These are phyloP conservation scores for Tylopilus sp. DNA, from an alignment of 768 basidiomycete genomes.

Conservation along the genomic window DNA sequence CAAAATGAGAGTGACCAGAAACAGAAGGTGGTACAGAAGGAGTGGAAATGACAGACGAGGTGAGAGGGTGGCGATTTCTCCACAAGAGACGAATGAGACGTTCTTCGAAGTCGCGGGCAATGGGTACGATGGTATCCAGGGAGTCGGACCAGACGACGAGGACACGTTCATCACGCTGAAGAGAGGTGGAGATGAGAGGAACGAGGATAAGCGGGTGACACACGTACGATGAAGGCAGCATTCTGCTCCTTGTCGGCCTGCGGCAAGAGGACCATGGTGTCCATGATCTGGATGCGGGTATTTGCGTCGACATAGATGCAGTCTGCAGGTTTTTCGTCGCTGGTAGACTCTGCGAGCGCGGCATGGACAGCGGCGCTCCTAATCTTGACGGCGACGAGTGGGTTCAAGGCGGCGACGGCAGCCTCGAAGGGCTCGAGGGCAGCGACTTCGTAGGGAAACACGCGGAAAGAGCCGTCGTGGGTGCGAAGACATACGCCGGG, in stretches of 20 bases:
- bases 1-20: conserved; percentile 36
- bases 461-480: conserved; percentile 45
- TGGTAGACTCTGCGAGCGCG: conserved; percentile 39
- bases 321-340: conserved; percentile 25
- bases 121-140: conserved; percentile 66
- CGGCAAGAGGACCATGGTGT: conserved; percentile 73
- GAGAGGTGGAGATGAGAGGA: not conserved
- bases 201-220: not conserved
- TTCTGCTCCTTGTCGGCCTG: conserved; percentile 39
- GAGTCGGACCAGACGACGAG: conserved; percentile 84
- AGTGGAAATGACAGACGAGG: conserved; percentile 23
- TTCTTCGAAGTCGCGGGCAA: conserved; percentile 50
- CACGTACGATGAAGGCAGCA: conserved; percentile 69
- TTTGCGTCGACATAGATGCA: conserved; percentile 47
- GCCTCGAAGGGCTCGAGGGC: conserved; percentile 53
- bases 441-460: conserved; percentile 53
- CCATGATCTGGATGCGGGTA: conserved; percentile 79
- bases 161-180: conserved; percentile 76
- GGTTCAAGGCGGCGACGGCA: conserved; percentile 50
- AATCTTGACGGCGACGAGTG: conserved; percentile 53
- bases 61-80: conserved; percentile 34
- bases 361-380: conserved; percentile 50
- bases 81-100: conserved; percentile 56
- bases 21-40: conserved; percentile 32
- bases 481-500: conserved; percentile 50